Conservation (phyloP, 306 rosid genomes). For the Ormosia emarginata region DNA sequence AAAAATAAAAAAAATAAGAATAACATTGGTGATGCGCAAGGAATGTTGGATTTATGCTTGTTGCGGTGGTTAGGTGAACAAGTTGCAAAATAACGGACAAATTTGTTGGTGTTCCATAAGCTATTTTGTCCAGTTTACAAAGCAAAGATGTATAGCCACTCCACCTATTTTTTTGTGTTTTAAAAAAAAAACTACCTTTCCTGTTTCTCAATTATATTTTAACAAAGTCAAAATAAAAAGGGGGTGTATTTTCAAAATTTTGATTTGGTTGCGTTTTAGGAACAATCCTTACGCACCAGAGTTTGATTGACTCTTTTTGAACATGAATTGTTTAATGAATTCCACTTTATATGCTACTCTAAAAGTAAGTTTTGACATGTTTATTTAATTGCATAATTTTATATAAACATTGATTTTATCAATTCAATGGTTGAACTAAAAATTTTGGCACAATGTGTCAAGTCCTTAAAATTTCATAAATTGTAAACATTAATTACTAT, state of each 20-base stretch:
- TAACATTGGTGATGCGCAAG: not conserved
- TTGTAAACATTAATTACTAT: no score
- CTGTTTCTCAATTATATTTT: not conserved
- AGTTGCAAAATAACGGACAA: not conserved
- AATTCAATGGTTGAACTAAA: no score
- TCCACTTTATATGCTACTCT: not conserved
- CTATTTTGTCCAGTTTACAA: conserved; percentile 33
- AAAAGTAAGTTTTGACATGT: no score
- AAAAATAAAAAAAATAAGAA: not conserved
- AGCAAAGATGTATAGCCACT: not conserved
- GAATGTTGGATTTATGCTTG: not conserved
- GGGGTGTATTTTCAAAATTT: not conserved
- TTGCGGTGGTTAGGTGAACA: conserved; percentile 36
- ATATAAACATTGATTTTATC: no score
- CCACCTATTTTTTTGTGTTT: not conserved
- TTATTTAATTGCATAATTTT: no score
- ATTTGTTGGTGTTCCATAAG: conserved; percentile 29
- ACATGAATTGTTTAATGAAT: not conserved
- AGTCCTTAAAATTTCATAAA: no score
- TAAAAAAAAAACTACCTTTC: not conserved
- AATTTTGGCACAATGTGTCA: no score
- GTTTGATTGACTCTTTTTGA: not conserved
- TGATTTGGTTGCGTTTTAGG: not conserved
- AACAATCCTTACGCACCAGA: not conserved
- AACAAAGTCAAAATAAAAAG: not conserved